Evolutionary conservation across 306 rosid species (phyloP).

Genomic region (Trichosanthes cucumerina): DNA sequence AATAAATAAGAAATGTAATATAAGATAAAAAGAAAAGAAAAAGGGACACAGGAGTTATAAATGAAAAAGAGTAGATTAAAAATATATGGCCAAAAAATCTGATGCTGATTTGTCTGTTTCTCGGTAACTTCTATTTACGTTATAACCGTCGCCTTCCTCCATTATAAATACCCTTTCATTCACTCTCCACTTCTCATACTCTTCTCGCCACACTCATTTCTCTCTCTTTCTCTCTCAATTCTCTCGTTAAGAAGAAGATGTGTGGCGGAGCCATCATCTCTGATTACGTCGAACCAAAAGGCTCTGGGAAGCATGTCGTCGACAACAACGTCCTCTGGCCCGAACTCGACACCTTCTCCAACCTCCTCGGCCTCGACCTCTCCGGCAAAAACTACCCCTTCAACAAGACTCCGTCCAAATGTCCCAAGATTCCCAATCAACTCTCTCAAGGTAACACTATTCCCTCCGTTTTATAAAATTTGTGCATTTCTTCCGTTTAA

Average conservation of each 20-base stretch:
- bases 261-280: slow-evolving; percentile 96
- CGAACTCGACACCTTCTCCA: slow-evolving; percentile 47
- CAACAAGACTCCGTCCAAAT: neutral
- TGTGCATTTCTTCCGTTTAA: too few species aligned
- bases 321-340: slow-evolving; percentile 51
- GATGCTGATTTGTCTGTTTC: neutral
- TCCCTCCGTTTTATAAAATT: neutral
- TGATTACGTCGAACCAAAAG: slow-evolving; percentile 38
- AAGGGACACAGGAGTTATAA: too few species aligned
- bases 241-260: slow-evolving; percentile 24
- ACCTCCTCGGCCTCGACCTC: slow-evolving; percentile 40
- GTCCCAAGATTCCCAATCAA: neutral
- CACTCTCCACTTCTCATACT: neutral
- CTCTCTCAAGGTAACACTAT: neutral
- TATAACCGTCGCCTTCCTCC: neutral
- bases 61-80: neutral
- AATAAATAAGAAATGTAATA: too few species aligned
- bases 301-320: slow-evolving; percentile 25
- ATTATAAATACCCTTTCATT: neutral
- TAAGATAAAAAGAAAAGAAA: too few species aligned
- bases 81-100: neutral
- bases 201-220: neutral
- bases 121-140: neutral
- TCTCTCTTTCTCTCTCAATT: neutral
- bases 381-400: neutral